Evolutionary conservation across 208 protist genomes (phyloP).

Genomic region (Trypanosoma congolense): DNA sequence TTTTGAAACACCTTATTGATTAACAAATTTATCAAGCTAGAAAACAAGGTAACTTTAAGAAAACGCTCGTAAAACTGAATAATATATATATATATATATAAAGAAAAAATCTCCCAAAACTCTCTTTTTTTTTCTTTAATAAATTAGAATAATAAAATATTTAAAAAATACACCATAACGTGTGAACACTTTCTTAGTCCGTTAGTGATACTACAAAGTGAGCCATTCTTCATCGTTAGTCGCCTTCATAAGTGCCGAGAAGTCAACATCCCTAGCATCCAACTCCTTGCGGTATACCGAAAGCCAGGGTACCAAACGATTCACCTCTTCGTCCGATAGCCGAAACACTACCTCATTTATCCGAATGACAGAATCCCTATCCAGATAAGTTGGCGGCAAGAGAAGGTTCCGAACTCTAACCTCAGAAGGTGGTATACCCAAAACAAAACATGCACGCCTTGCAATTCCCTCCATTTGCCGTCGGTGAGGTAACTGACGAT

Average conservation of each 20-base stretch:
- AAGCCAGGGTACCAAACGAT: constrained; percentile 50
- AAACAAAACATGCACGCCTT: constrained; percentile 66
- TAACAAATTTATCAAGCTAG: background rate
- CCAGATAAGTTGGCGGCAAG: constrained; percentile 69
- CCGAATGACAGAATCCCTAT: constrained; percentile 56
- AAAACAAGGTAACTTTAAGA: background rate
- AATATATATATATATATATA: constrained; percentile 12
- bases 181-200: background rate
- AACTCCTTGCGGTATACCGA: constrained; percentile 69
- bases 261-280: constrained; percentile 71
- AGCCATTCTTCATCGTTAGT: constrained; percentile 79
- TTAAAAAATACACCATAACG: background rate
- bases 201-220: constrained; percentile 39
- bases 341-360: constrained; percentile 48
- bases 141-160: background rate
- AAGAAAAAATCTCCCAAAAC: too few relatives aligned
- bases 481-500: constrained; percentile 70
- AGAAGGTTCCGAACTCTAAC: constrained; percentile 72
- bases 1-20: constrained; percentile 5
- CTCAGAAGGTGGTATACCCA: constrained; percentile 65
- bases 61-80: background rate
- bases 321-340: constrained; percentile 21
- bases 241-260: constrained; percentile 52
- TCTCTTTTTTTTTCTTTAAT: constrained; percentile 1
- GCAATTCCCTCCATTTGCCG: constrained; percentile 85